Conservation (phyloP, 2,329 filamentous ascomycete species). For the Arthrobotrys sphaeroides region DNA sequence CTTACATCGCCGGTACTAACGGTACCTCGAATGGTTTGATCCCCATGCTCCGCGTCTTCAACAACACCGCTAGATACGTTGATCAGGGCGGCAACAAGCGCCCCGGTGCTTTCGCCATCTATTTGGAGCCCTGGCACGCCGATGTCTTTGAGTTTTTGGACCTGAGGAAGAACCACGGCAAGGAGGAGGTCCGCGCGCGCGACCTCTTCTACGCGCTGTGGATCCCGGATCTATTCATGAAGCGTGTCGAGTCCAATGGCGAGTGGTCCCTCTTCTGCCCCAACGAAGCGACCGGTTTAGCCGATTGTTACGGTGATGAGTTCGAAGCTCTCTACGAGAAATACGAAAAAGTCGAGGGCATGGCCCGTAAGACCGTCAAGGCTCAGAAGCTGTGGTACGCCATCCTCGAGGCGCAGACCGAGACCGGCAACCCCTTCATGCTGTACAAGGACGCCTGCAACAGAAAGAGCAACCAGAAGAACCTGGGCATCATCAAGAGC, state of each 20-base stretch:
- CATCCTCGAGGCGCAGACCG: conserved; percentile 96
- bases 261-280: conserved; percentile 99
- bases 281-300: conserved; percentile 91
- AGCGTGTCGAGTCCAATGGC: conserved; percentile 94
- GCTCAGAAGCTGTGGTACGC: conserved; percentile 99
- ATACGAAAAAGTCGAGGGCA: conserved; percentile 82
- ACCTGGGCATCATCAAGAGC: conserved; percentile 96
- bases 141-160: conserved; percentile 98
- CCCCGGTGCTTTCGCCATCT: conserved; percentile 97
- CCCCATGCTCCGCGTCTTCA: conserved; percentile 98
- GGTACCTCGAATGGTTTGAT: conserved; percentile 97
- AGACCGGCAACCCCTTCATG: conserved; percentile 99
- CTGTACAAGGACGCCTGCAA: conserved; percentile 99
- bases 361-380: conserved; percentile 89
- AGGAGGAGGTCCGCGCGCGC: conserved; percentile 95
- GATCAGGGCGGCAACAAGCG: conserved; percentile 99
- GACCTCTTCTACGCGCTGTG: conserved; percentile 97
- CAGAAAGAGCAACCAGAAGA: conserved; percentile 99
- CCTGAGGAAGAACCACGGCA: conserved; percentile 98
- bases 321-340: conserved; percentile 93
- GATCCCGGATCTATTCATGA: conserved; percentile 99
- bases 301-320: conserved; percentile 96
- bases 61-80: conserved; percentile 98
- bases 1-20: conserved; percentile 97
- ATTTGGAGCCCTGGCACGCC: conserved; percentile 98